Conservation (phyloP, 208 protist species). For the Wallacemonas collosoma region DNA sequence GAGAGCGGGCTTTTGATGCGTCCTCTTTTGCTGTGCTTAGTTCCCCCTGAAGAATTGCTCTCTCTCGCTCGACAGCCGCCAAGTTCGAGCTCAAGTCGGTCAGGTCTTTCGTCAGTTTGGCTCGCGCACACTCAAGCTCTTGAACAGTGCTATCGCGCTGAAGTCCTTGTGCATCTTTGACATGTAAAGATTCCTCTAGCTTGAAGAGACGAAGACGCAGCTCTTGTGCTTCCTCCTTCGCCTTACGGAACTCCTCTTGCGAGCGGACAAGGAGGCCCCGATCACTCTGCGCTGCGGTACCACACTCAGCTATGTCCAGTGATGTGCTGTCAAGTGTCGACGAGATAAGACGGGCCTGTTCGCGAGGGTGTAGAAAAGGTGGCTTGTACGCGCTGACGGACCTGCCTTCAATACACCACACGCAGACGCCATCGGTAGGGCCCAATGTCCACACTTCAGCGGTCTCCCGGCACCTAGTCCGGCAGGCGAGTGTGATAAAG, state of each 20-base stretch:
- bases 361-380: slow-evolving; percentile 22
- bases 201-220: slow-evolving; percentile 50
- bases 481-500: slow-evolving; percentile 55
- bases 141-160: slow-evolving; percentile 30
- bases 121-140: slow-evolving; percentile 52
- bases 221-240: slow-evolving; percentile 74
- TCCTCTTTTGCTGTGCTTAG: slow-evolving; percentile 42
- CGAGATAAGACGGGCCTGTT: slow-evolving; percentile 34
- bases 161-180: slow-evolving; percentile 48
- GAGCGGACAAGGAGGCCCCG: slow-evolving; percentile 16
- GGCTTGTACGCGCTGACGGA: slow-evolving; percentile 33
- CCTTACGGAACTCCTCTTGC: slow-evolving; percentile 40
- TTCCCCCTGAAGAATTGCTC: slow-evolving; percentile 42
- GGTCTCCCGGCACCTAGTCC: slow-evolving; percentile 46
- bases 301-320: slow-evolving; percentile 27
- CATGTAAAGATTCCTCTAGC: slow-evolving; percentile 37
- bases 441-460: slow-evolving; percentile 68
- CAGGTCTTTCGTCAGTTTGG: slow-evolving; percentile 48
- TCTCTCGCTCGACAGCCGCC: slow-evolving; percentile 38
- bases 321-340: background rate
- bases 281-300: slow-evolving; percentile 25
- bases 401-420: slow-evolving; percentile 52
- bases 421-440: slow-evolving; percentile 41
- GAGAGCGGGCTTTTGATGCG: slow-evolving; percentile 41
- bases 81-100: slow-evolving; percentile 46